Base-by-base conservation (phyloP, 1,139 yeast species). In the Geotrichum macrosporum region DNA sequence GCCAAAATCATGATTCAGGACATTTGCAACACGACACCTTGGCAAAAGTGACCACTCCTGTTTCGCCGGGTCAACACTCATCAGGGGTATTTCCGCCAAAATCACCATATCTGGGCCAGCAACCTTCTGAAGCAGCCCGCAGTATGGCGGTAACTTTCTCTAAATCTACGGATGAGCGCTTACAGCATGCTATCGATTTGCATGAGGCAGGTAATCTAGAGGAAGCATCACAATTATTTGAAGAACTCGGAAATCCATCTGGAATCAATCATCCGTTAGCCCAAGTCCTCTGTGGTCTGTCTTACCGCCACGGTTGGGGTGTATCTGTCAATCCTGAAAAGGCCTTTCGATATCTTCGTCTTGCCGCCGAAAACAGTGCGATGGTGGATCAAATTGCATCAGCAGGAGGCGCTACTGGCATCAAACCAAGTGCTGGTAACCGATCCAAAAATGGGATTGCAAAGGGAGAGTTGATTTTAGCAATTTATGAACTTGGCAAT, bases 271-370 rank as follows among this genome's bases (percentile, higher is more conserved):
- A 60, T 36, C 65, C 67, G 12, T 47, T 64, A 20, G 66, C 67
- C 4, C 67, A 64, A 44, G 61, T 63, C 2, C 54, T 64, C 30
- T 55, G 54, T 33, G 68, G 68, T 1, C 50, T 64, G 35, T 53
- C 64, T 5, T 55, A 64, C n/a, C 51, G 68, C 15, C 68, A 64
- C 40, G 68, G 68, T 10, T 64, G 68, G 68, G 68, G 68, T 13
- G 55, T 59, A 27, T 46, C 43, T 5, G 47, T 50, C 16, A 52
- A 64, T 35, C 62, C 58, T 22, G 50, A 39, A 5, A 46, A 44
- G 2, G 68, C 62, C 22, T 59, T 64, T 39, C 46, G 45, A 46
- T 61, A 55, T 41, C 53, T 64, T 21, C 52, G 60, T 5, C 47
- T 54, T 27, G 67, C 67, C 6, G 65, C 65, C 1, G 50, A 55